Evolutionary conservation across 1,284 basidiomycete genomes (phyloP).

Genomic region (Malassezia nana): DNA sequence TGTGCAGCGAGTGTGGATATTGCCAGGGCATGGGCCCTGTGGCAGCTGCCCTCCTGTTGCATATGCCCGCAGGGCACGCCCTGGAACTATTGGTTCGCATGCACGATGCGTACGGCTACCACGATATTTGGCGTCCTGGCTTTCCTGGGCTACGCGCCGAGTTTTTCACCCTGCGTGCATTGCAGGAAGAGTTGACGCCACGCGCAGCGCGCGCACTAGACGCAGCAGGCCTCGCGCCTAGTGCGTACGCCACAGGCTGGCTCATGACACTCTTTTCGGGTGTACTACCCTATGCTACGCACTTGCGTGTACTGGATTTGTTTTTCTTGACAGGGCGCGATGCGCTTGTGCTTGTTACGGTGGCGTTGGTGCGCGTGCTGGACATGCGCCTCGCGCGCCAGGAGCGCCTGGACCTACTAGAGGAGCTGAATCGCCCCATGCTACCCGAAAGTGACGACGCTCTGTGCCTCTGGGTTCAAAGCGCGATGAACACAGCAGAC

Average conservation of each 20-base stretch:
- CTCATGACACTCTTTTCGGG: conserved; percentile 89
- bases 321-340: conserved; percentile 83
- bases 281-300: conserved; percentile 88
- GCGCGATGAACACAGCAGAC: conserved; percentile 11
- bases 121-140: conserved; percentile 79
- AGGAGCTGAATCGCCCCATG: conserved; percentile 27
- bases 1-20: conserved; percentile 80
- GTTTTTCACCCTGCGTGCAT: conserved; percentile 83
- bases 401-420: conserved; percentile 6
- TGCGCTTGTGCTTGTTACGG: conserved; percentile 69
- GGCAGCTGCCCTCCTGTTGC: conserved; percentile 84
- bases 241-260: conserved; percentile 95
- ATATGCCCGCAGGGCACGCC: conserved; percentile 60
- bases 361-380: conserved; percentile 82
- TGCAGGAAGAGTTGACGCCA: conserved; percentile 75
- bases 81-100: conserved; percentile 73
- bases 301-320: conserved; percentile 87
- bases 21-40: conserved; percentile 99
- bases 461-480: conserved; percentile 33
- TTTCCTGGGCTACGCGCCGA: conserved; percentile 90
- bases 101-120: conserved; percentile 66
- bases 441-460: conserved; percentile 39
- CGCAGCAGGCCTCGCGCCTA: conserved; percentile 71
- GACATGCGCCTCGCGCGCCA: not conserved
- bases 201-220: conserved; percentile 69